Evolutionary conservation across 1,284 basidiomycete genomes (phyloP), one percentile per base, ranked within the genome.

Genomic region (Coniferiporia sulphurascens): DNA sequence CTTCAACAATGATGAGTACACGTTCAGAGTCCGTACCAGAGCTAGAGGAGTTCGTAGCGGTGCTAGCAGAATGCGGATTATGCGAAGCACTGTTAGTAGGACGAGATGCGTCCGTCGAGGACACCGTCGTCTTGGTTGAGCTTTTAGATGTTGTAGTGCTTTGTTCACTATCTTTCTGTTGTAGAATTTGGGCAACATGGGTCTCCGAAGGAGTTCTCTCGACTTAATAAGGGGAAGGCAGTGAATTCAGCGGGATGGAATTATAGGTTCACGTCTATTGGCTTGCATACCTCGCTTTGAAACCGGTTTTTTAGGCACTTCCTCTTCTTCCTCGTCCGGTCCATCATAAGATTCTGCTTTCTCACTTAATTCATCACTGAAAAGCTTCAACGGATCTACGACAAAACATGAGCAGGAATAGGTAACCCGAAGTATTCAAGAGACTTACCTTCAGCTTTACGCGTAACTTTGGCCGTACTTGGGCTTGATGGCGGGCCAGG

Each of bases 1-100:
- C 50, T n/a, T 61, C 55, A 15, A 61, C 48, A 13, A 57, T 36
- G 45, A 61, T 57, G 2, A 57, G 41, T 5, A 61, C 59, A 27
- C 58, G 58, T 9, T 41, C 38, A 1, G 38, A 41, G 9, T 59
- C 52, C 21, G 45, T 22, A 22, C 43, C 44, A 36, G 27, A 52
- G 12, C 19, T 49, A n/a, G n/a, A 21, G 27, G 27, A 15, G 19
- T 22, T 35, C 32, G 21, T 35, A 45, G 54, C 17, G 19, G 45
- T 22, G 36, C 46, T 56, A 12, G 34, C 34, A 36, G 44, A 34
- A 10, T 17, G 34, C 45, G 19, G 9, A 19, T 32, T 32, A 10
- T 36, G 36, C 34, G 15, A 41, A 15, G 38, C 15, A 41, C 2
- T 8, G 38, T 19, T 13, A 12, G 19, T 35, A 17, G 19, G 17